Evolutionary conservation across 345 rosid species (phyloP).

Genomic region (Eucalyptus cladocalyx): DNA sequence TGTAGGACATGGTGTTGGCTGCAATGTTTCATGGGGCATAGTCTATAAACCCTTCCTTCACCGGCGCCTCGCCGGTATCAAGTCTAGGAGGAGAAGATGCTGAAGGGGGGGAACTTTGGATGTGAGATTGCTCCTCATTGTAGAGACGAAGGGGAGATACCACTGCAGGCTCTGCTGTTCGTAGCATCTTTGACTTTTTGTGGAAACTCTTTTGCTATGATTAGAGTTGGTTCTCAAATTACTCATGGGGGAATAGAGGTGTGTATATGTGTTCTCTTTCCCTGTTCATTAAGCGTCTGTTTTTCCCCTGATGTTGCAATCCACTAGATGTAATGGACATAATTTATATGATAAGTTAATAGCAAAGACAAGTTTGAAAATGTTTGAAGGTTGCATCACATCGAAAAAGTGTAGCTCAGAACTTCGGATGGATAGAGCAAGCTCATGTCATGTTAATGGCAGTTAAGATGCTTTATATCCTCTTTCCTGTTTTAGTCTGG

Average conservation of each 20-base stretch:
- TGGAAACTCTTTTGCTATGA: neutral
- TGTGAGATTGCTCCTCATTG: neutral
- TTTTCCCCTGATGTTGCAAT: neutral
- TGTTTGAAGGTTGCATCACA: neutral
- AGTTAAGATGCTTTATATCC: neutral
- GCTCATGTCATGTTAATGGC: neutral
- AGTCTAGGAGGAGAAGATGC: too few relatives aligned
- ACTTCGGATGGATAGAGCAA: neutral
- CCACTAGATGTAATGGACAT: neutral
- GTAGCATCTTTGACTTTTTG: neutral
- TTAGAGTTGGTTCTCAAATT: neutral
- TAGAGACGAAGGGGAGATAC: neutral
- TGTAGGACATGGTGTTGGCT: too few relatives aligned
- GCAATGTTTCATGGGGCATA: too few relatives aligned
- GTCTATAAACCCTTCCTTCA: too few relatives aligned
- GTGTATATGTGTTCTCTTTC: neutral
- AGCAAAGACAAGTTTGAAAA: neutral
- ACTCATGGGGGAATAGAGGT: neutral
- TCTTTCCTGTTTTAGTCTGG: neutral
- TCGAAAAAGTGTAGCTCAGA: neutral
- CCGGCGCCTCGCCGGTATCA: accelerated
- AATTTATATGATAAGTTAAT: neutral
- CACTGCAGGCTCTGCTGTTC: neutral
- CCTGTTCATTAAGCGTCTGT: neutral
- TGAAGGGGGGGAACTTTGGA: too few relatives aligned